A percentile compares a stretch with the other conserved stretches of the same genome.
phyloP scores from a whole-genome alignment of 305 asterid genomes.

The Nicotiana rustica region DNA sequence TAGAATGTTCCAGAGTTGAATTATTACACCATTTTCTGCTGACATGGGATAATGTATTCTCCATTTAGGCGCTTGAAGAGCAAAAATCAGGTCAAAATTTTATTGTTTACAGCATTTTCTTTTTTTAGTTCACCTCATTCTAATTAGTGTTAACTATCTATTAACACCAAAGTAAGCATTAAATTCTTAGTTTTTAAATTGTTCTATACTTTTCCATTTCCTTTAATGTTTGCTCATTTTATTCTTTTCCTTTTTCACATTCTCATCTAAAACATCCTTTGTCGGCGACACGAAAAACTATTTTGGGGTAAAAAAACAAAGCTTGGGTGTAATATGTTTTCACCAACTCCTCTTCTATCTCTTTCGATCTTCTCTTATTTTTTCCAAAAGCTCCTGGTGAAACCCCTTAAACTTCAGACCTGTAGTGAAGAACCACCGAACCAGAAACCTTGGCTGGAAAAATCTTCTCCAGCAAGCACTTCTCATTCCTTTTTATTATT shows the following conservation, averaged over 20 bases:
- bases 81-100: background rate
- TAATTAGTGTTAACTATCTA: slow-evolving; percentile 2
- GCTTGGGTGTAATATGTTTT: slow-evolving; percentile 12
- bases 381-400: background rate
- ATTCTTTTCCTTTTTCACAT: background rate
- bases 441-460: background rate
- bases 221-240: background rate
- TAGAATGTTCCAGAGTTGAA: background rate
- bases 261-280: background rate
- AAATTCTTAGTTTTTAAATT: background rate
- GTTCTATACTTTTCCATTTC: background rate
- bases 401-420: background rate
- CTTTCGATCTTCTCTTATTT: background rate
- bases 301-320: slow-evolving; percentile 17
- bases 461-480: background rate
- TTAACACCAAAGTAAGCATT: background rate
- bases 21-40: slow-evolving; percentile 11
- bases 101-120: background rate
- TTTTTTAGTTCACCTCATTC: background rate
- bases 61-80: background rate
- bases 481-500: background rate
- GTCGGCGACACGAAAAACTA: background rate
- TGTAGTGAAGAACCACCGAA: background rate
- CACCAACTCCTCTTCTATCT: background rate
- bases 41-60: background rate